These are phyloP conservation scores for Hirschfeldia incana DNA, from an alignment of 345 rosid species.

Conservation along the genomic window DNA sequence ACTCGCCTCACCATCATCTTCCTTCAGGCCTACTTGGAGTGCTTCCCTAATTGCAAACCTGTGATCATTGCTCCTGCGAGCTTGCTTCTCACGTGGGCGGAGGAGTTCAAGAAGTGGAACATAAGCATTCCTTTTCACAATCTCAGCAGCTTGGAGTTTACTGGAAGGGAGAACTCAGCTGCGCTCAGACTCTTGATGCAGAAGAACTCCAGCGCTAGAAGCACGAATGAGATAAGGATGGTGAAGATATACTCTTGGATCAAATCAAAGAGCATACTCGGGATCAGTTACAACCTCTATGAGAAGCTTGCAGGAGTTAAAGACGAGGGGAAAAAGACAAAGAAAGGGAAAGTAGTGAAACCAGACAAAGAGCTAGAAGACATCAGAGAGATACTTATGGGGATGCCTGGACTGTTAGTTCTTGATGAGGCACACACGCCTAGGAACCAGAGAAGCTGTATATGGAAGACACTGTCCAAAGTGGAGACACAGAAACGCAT, in stretches of 20 bases:
- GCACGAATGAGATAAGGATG: slow-evolving; percentile 35
- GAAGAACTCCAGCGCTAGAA: slow-evolving; percentile 11
- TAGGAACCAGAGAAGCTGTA: slow-evolving; percentile 28
- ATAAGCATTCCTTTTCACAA: slow-evolving; percentile 54
- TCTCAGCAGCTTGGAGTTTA: slow-evolving; percentile 48
- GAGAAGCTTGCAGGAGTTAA: slow-evolving; percentile 53
- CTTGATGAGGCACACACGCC: slow-evolving; percentile 87
- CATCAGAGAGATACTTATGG: slow-evolving; percentile 50
- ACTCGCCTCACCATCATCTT: slow-evolving; percentile 71
- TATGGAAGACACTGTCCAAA: slow-evolving; percentile 61
- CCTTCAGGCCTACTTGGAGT: slow-evolving; percentile 51
- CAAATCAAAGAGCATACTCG: slow-evolving; percentile 52
- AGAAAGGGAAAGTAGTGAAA: background rate
- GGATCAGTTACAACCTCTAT: slow-evolving; percentile 62
- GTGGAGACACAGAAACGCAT: slow-evolving; percentile 59
- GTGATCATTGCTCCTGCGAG: slow-evolving; percentile 70
- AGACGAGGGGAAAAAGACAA: slow-evolving; percentile 25
- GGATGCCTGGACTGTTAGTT: slow-evolving; percentile 52
- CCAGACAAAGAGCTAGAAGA: slow-evolving; percentile 19
- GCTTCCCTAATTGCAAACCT: slow-evolving; percentile 59
- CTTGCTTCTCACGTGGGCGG: slow-evolving; percentile 84
- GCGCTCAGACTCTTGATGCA: slow-evolving; percentile 33
- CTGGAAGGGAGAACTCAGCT: slow-evolving; percentile 44
- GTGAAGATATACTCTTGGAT: slow-evolving; percentile 71
- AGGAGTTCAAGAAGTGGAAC: slow-evolving; percentile 71